Percentiles rank a stretch among this genome's conserved stretches.
Conservation (phyloP, 2,329 filamentous ascomycete species). For the Neofusicoccum parvum region DNA sequence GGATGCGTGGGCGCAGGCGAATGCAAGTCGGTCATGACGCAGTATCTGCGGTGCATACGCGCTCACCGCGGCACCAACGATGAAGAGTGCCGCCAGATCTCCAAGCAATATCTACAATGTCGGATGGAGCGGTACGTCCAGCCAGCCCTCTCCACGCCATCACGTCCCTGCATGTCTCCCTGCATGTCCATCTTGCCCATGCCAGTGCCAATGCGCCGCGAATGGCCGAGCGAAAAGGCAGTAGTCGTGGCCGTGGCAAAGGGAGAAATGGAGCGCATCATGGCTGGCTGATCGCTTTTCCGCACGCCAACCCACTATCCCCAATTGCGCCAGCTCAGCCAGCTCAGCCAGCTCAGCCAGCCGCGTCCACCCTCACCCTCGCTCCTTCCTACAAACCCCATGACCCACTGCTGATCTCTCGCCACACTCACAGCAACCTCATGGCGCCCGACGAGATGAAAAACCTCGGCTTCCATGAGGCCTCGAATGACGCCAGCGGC, state of each 20-base stretch:
- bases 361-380: no score
- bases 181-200: neutral
- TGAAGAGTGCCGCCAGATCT: conserved; percentile 78
- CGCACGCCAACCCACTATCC: neutral
- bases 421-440: conserved; percentile 66
- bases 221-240: neutral
- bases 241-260: neutral
- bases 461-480: conserved; percentile 78
- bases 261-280: neutral
- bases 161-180: neutral
- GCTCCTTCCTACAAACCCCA: neutral
- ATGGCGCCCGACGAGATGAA: conserved; percentile 96
- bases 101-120: conserved; percentile 86
- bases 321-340: neutral
- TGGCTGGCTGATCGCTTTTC: neutral
- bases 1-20: conserved; percentile 62
- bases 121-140: conserved; percentile 85
- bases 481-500: conserved; percentile 34
- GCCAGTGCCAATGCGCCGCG: neutral
- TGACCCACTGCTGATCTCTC: neutral
- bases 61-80: conserved; percentile 82
- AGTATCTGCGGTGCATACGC: conserved; percentile 86
- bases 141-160: neutral
- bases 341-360: neutral
- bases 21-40: conserved; percentile 85